phyloP scores from a whole-genome alignment of 495 filamentous ascomycete species.

The Aspergillus affinis region DNA sequence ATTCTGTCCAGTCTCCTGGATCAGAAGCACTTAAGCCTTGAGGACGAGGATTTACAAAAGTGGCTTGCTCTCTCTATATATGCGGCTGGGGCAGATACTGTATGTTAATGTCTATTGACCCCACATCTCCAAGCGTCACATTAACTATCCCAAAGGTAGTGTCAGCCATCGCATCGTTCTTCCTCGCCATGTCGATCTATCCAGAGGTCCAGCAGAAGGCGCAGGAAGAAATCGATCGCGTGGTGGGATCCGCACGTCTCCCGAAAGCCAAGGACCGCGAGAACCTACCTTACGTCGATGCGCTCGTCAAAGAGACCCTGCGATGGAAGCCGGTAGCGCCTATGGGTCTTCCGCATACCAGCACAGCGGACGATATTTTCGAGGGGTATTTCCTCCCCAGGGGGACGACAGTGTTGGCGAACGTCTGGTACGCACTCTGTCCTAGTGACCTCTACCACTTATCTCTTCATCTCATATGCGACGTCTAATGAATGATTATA shows the following conservation, averaged over 20 bases:
- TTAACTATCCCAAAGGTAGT: slow-evolving; percentile 22
- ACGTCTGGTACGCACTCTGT: slow-evolving; percentile 47
- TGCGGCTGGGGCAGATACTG: too few relatives aligned
- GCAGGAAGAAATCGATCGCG: slow-evolving; percentile 57
- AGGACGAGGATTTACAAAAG: too few relatives aligned
- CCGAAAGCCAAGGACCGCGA: slow-evolving; percentile 28
- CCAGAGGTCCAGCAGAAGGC: slow-evolving; percentile 53
- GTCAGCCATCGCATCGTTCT: slow-evolving; percentile 35
- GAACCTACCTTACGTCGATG: slow-evolving; percentile 43
- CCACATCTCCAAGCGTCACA: too few relatives aligned
- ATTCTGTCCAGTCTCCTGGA: too few relatives aligned
- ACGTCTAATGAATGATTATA: slow-evolving; percentile 25
- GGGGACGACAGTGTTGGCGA: slow-evolving; percentile 43
- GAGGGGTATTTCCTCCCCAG: slow-evolving; percentile 53
- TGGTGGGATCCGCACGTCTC: slow-evolving; percentile 38
- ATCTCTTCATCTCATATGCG: not conserved
- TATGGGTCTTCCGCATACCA: slow-evolving; percentile 53
- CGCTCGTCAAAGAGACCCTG: slow-evolving; percentile 41
- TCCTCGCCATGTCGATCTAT: slow-evolving; percentile 48
- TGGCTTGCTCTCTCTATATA: too few relatives aligned
- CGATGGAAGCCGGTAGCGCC: slow-evolving; percentile 48
- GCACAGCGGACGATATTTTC: slow-evolving; percentile 52
- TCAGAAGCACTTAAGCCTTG: too few relatives aligned
- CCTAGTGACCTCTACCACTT: too few relatives aligned
- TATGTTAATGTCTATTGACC: too few relatives aligned